phyloP scores from a whole-genome alignment of 2,329 filamentous ascomycete species.

The Colletotrichum sp. region DNA sequence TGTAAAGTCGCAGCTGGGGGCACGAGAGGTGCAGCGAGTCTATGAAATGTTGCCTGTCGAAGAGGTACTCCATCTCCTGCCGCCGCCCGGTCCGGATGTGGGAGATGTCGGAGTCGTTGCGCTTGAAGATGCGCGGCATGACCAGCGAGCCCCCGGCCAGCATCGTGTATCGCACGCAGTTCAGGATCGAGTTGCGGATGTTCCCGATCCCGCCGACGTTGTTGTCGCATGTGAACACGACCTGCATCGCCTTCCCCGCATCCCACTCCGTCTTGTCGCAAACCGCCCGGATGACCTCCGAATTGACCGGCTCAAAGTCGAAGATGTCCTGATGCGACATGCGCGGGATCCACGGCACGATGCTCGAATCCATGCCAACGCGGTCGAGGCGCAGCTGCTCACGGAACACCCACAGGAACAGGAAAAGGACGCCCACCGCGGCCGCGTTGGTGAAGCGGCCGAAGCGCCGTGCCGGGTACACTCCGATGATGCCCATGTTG shows the following conservation, averaged over 20 bases:
- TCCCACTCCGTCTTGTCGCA: slow-evolving; percentile 29
- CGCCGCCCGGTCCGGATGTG: slow-evolving; percentile 28
- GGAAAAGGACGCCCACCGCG: background rate
- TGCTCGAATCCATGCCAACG: background rate
- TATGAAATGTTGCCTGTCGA: slow-evolving; percentile 30
- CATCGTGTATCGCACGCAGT: slow-evolving; percentile 44
- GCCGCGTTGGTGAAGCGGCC: background rate
- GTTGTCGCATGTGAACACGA: slow-evolving; percentile 44
- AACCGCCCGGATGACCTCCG: slow-evolving; percentile 23
- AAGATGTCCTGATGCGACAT: background rate
- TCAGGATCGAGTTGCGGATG: slow-evolving; percentile 43
- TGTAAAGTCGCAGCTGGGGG: slow-evolving; percentile 30
- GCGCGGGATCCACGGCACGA: background rate
- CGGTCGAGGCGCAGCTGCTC: background rate
- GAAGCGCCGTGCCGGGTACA: background rate
- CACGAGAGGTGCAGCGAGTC: slow-evolving; percentile 27
- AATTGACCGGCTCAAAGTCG: slow-evolving; percentile 20
- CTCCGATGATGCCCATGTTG: background rate
- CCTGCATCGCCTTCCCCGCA: background rate
- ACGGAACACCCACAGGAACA: background rate
- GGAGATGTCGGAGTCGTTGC: slow-evolving; percentile 32
- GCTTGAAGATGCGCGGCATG: slow-evolving; percentile 38
- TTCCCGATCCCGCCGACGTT: slow-evolving; percentile 42
- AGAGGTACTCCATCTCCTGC: slow-evolving; percentile 31
- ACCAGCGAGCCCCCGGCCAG: slow-evolving; percentile 39